Conservation (phyloP, 345 rosid species). For the Viola odorata region DNA sequence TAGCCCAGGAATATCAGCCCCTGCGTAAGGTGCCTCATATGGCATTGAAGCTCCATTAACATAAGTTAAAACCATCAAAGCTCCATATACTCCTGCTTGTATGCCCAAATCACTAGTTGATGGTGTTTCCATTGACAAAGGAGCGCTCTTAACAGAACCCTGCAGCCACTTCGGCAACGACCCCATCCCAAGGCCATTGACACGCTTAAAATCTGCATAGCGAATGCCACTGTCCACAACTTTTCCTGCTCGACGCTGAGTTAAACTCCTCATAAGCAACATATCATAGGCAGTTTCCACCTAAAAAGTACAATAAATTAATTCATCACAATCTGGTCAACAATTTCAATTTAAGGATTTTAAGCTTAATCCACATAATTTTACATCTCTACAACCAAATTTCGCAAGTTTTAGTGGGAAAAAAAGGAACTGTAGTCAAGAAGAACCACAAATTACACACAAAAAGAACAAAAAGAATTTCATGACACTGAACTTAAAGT, state of each 20-base stretch:
- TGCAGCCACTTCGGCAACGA: slow-evolving; percentile 74
- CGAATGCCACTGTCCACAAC: slow-evolving; percentile 65
- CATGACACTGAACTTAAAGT: no score
- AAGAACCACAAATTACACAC: no score
- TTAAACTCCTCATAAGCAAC: slow-evolving; percentile 91
- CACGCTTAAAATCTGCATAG: slow-evolving; percentile 87
- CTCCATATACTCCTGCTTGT: slow-evolving; percentile 93
- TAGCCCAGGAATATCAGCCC: slow-evolving; percentile 83
- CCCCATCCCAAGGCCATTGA: slow-evolving; percentile 37
- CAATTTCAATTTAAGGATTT: no score
- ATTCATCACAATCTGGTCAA: no score
- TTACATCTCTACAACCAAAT: no score
- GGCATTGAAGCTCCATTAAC: slow-evolving; percentile 64
- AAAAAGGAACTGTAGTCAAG: not conserved
- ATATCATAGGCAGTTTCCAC: slow-evolving; percentile 96
- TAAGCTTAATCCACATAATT: no score
- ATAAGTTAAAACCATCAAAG: slow-evolving; percentile 70
- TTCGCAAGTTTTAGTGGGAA: no score
- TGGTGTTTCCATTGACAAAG: slow-evolving; percentile 66
- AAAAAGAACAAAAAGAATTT: no score
- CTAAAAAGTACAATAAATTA: slow-evolving; percentile 32
- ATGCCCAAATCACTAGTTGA: slow-evolving; percentile 60
- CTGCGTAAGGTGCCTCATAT: slow-evolving; percentile 42
- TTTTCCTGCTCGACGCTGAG: slow-evolving; percentile 87
- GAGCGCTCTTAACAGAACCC: slow-evolving; percentile 47